phyloP scores from a whole-genome alignment of 1,284 basidiomycete genomes.

The Cutaneotrichosporon sp. region DNA sequence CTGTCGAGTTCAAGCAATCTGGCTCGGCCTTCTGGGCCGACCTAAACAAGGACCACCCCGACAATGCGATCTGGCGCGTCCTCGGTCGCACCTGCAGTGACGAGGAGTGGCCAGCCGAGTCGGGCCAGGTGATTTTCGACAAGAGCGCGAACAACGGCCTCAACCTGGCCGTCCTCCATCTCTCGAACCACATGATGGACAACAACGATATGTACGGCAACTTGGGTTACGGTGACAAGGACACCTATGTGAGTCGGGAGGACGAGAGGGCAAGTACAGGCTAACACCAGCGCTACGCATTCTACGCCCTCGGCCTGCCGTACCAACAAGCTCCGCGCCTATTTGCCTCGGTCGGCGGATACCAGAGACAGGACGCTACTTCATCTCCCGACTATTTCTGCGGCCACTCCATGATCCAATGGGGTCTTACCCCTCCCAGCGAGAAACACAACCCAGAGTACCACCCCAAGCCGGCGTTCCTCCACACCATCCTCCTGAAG shows the following conservation, averaged over 20 bases:
- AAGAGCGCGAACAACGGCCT: constrained; percentile 55
- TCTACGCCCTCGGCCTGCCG: constrained; percentile 53
- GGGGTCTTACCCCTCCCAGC: constrained; percentile 47
- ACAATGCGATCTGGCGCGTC: constrained; percentile 56
- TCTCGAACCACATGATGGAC: constrained; percentile 54
- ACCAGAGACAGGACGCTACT: constrained; percentile 42
- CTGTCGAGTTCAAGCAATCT: constrained; percentile 50
- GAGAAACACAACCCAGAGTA: constrained; percentile 40
- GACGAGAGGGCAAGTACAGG: not conserved
- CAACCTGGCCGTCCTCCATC: constrained; percentile 55
- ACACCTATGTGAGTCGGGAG: constrained; percentile 38
- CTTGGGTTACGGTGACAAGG: constrained; percentile 55
- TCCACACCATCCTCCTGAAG: constrained; percentile 55
- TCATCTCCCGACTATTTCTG: constrained; percentile 41
- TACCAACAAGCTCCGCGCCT: constrained; percentile 53
- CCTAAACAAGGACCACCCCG: constrained; percentile 56
- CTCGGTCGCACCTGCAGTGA: constrained; percentile 53
- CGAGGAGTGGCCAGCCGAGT: constrained; percentile 55
- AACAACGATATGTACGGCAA: constrained; percentile 53
- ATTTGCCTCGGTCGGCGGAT: constrained; percentile 47
- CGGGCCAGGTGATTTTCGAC: constrained; percentile 55
- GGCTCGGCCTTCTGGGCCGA: constrained; percentile 57
- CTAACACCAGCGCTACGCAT: constrained; percentile 49
- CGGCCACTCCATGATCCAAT: constrained; percentile 49
- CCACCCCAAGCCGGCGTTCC: constrained; percentile 53